phyloP scores from a whole-genome alignment of 306 rosid species.

The Malus domestica region ASM211411v1 NC_041791.1:35948001-35948500 shows the following conservation, averaged over 20 bases:
- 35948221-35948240: background rate
- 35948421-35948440: slow-evolving; percentile 13
- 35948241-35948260: background rate
- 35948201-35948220: background rate
- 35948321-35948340: background rate
- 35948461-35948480: background rate
- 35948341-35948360: background rate
- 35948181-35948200: background rate
- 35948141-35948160: background rate
- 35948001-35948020: slow-evolving; percentile 41
- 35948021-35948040: slow-evolving; percentile 5
- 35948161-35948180: background rate
- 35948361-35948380: background rate
- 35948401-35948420: background rate
- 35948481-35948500: background rate
- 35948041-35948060: background rate
- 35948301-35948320: background rate
- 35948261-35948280: background rate
- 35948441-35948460: background rate
- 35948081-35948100: background rate
- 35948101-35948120: background rate
- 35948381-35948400: background rate
- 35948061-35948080: background rate
- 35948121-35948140: background rate
- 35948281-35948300: background rate